These are phyloP conservation scores for Aspergillus indologenus DNA, from an alignment of 495 filamentous ascomycete genomes.

Conservation along the genomic window DNA sequence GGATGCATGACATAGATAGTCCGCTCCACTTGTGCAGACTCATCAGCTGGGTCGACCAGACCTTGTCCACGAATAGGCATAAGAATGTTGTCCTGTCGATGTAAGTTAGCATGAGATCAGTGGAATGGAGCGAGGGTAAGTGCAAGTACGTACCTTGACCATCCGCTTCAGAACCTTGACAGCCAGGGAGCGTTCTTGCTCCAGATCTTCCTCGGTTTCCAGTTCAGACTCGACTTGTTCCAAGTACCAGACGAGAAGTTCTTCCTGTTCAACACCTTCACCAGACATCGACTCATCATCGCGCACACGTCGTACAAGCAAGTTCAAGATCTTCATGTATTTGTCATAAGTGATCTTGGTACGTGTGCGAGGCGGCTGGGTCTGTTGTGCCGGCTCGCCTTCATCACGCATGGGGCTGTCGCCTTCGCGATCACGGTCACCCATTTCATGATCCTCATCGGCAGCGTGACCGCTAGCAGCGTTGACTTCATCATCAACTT, in stretches of 20 bases:
- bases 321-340: slow-evolving; percentile 85
- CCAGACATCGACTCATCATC: slow-evolving; percentile 68
- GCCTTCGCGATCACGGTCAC: slow-evolving; percentile 57
- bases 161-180: slow-evolving; percentile 91
- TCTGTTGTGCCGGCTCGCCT: slow-evolving; percentile 38
- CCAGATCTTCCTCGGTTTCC: slow-evolving; percentile 71
- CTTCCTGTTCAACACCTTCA: slow-evolving; percentile 88
- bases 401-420: slow-evolving; percentile 67
- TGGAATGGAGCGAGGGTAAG: neutral
- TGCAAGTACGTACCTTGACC: slow-evolving; percentile 74
- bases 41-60: slow-evolving; percentile 55
- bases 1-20: slow-evolving; percentile 91
- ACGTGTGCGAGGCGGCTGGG: slow-evolving; percentile 51
- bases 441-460: slow-evolving; percentile 40
- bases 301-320: slow-evolving; percentile 76
- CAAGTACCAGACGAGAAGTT: slow-evolving; percentile 85
- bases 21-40: slow-evolving; percentile 43
- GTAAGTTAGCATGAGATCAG: slow-evolving; percentile 11
- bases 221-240: slow-evolving; percentile 90
- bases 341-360: slow-evolving; percentile 95
- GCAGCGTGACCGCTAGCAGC: slow-evolving; percentile 16
- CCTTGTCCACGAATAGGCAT: slow-evolving; percentile 89
- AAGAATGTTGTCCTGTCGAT: slow-evolving; percentile 78
- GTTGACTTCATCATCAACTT: slow-evolving; percentile 78
- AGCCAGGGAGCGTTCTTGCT: slow-evolving; percentile 71